Percentiles rank a stretch among this genome's conserved stretches.
phyloP scores from a whole-genome alignment of 1,139 yeast species.

The Hemisphaericaspora xylofermentans region DNA sequence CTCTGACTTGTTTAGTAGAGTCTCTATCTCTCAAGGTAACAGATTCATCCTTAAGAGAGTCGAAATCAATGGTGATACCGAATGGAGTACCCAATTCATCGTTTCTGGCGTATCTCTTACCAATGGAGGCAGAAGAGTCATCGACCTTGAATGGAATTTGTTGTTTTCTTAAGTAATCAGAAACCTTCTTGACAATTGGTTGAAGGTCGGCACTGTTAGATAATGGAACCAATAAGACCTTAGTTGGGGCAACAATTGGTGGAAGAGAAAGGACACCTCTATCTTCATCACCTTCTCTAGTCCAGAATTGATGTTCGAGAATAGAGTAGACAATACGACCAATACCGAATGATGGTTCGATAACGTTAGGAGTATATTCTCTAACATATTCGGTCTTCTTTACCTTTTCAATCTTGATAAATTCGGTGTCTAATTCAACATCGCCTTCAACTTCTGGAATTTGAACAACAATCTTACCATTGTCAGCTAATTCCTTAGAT shows the following conservation, averaged over 20 bases:
- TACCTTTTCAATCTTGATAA: slow-evolving; percentile 74
- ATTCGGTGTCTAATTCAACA: slow-evolving; percentile 69
- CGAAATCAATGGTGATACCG: slow-evolving; percentile 97
- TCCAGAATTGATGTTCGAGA: slow-evolving; percentile 94
- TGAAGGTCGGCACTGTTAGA: slow-evolving; percentile 79
- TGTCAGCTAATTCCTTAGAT: slow-evolving; percentile 61
- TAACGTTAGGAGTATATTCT: slow-evolving; percentile 95
- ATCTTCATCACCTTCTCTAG: slow-evolving; percentile 87
- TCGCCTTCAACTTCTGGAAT: slow-evolving; percentile 60
- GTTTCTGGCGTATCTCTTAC: slow-evolving; percentile 97
- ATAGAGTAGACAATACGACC: slow-evolving; percentile 94
- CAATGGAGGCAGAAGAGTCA: slow-evolving; percentile 96
- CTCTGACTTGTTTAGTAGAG: slow-evolving; percentile 95
- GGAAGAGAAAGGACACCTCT: slow-evolving; percentile 93
- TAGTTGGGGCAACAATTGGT: slow-evolving; percentile 96
- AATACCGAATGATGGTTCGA: slow-evolving; percentile 99
- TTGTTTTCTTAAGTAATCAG: slow-evolving; percentile 68
- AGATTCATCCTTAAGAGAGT: slow-evolving; percentile 83
- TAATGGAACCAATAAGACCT: slow-evolving; percentile 92
- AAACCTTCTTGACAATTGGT: slow-evolving; percentile 71
- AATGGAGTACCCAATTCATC: slow-evolving; percentile 99
- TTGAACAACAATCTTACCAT: slow-evolving; percentile 63
- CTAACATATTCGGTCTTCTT: slow-evolving; percentile 86
- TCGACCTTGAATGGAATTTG: slow-evolving; percentile 95
- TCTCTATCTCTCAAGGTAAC: slow-evolving; percentile 98